Base-by-base conservation (phyloP, 2,329 filamentous ascomycete species). In the Apiospora marii region DNA sequence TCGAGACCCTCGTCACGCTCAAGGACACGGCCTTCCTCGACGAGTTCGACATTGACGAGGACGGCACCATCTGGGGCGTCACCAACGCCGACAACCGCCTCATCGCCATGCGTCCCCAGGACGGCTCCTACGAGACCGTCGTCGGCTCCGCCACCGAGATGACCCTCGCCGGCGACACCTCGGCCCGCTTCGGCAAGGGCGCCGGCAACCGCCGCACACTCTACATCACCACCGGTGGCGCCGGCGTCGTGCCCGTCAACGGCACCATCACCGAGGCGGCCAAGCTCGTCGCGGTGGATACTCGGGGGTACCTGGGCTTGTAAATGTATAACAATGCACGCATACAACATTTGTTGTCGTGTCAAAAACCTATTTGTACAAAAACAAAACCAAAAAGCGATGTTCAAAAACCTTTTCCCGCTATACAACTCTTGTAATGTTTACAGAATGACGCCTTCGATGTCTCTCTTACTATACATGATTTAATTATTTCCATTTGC, bases 281-380 rank as follows among this genome's bases (percentile, higher is more conserved):
- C 1, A 79, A 79, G 73, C 72, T 80, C 14, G 76, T 80, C 6
- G 78, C 79, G 37, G 61, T 80, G 27, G 75, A 79, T 30, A 74
- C 75, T 37, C n/a, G 46, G 22, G 70, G 70, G 19, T 68, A 68
- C 67, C 24, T 46, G 41, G n/a, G 2, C 46, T 12, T n/a, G 46
- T n/a, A 49, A 41, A 41, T 41, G 46, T 49, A n/a, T 10, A 22
- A 4, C 19, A 22, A 4, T 7, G 5, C 8, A n/a, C 46, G 6
- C 1, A 49, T n/a, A 3, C 44, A 48, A 5, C 19, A 22, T 12
- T 49, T n/a, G n/a, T 10, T 10, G 46, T 49, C 46, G 46, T 49
- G 46, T 12, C 46, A n/a, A n/a, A n/a, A 41, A 1, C 2, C 8
- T 41, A 49, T n/a, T n/a, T 49, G 4, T 49, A 49, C n/a, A 44